Evolutionary conservation across 805 yeast genomes (phyloP), one percentile per base, ranked within the genome.

Genomic region (Yarrowia alimentaria): DNA sequence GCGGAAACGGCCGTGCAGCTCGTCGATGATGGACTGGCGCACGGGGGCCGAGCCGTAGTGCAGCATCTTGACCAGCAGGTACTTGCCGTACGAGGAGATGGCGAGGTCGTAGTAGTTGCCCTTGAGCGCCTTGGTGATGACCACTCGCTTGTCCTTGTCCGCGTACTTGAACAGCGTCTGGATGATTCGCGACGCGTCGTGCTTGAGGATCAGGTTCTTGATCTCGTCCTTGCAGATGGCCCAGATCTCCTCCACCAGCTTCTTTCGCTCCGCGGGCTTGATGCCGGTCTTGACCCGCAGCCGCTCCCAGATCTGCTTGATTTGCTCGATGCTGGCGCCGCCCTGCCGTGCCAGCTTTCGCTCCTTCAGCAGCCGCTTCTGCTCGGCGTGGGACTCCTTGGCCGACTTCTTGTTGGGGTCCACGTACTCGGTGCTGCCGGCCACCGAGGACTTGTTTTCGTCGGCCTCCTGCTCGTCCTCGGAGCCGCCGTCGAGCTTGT

Each of bases 141-240:
- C 72, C 19, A 79, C 83, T 69, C 96, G 80, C 70, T 89, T 80
- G 47, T 81, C 86, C 62, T 83, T 86, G 29, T 84, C 73, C 10
- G 93, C 81, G 64, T 85, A 88, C 66, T 91, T 91, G 55, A 91
- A 82, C 58, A 91, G 76, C 1, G 97, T 89, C 69, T 91, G 99
- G 32, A 91, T 94, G 52, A 91, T 91, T 71, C 99, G 79, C 18
- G 96, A 87, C 8, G 97, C 91, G 73, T 91, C 98, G 64, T 91
- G 99, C 72, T 93, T 89, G 70, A 91, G 67, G 25, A 91, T 96
- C 58, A 91, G 75, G 61, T 91, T 97, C 56, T 78, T 78, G 52
- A 89, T 76, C 48, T 81, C 80, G 61, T 83, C 88, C 60, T 84
- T 79, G 45, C 94, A 73, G 55, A 87, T 74, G 18, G 76, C 81